Evolutionary conservation across 2,329 filamentous ascomycete genomes (phyloP), one percentile per base, ranked within the genome.

Genomic region (Dactylellina drechsleri): DNA sequence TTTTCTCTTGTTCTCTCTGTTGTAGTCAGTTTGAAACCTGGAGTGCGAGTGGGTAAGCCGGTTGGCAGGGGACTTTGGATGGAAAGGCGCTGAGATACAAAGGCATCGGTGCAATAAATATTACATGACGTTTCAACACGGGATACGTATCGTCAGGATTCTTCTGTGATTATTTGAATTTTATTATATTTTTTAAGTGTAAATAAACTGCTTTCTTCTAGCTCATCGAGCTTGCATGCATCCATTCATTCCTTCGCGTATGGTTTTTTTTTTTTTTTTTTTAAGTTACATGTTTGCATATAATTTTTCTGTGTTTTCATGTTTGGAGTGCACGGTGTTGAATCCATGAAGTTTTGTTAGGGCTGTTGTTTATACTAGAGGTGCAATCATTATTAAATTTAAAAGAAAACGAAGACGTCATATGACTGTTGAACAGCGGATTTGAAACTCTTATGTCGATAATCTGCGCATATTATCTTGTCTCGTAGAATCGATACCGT

Each of bases 121-220:
- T 36, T 36, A 36, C 31, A 36, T 59, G 26, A 66, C 62, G 62
- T 66, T 36, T 66, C 62, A 66, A 66, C 62, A 66, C 62, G 62
- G 40, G 26, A 28, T 43, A 18, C 49, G 26, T 61, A 18, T 23
- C 36, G 31, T 49, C 13, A 36, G 31, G 2, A 36, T 45, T 28
- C 10, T 60, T 45, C 40, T 26, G 26, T 43, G n/a, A 10, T 58
- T 58, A 41, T 43, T 58, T 20, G 16, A 23, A 36, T 36, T 36
- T 36, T 36, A 36, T 5, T 36, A 23, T 23, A 23, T 36, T 36
- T 36, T 36, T 36, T 8, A 7, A 36, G 31, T 36, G 31, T 36
- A 36, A 36, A 36, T 36, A 36, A 28, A 36, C 31, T 36, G 31
- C 10, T 3, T 8, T 36, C 6, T 36, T 36, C 7, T 3, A 28